Percentiles rank a stretch among this genome's conserved stretches.
These are phyloP conservation scores for Glycine latifolia DNA, from an alignment of 306 rosid genomes.

Conservation along the genomic window DNA sequence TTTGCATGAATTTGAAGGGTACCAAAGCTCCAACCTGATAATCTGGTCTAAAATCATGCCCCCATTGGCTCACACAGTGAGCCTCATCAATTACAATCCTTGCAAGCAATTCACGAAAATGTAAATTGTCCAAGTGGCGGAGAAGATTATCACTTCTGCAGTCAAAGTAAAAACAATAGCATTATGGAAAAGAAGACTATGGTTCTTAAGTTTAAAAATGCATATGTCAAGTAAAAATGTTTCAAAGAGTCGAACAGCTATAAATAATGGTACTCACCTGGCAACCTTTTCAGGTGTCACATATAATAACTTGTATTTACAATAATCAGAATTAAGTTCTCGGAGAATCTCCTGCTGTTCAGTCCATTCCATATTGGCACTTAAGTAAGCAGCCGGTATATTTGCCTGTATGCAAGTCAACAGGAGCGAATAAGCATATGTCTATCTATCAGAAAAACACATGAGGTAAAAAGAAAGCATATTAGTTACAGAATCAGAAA, in stretches of 20 bases:
- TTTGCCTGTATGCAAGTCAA: slow-evolving; percentile 71
- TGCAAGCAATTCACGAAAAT: slow-evolving; percentile 87
- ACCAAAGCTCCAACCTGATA: slow-evolving; percentile 76
- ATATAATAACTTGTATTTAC: slow-evolving; percentile 84
- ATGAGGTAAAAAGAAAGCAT: slow-evolving; percentile 32
- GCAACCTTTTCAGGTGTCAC: slow-evolving; percentile 99
- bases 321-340: slow-evolving; percentile 75
- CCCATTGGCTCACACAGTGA: slow-evolving; percentile 99
- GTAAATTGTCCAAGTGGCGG: slow-evolving; percentile 80
- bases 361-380: slow-evolving; percentile 95
- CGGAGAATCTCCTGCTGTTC: slow-evolving; percentile 94
- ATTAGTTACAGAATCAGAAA: slow-evolving; percentile 34
- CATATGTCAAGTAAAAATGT: slow-evolving; percentile 32
- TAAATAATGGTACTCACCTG: slow-evolving; percentile 60
- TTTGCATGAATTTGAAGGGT: slow-evolving; percentile 34
- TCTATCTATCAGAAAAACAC: slow-evolving; percentile 27
- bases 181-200: slow-evolving; percentile 35
- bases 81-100: slow-evolving; percentile 98
- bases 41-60: slow-evolving; percentile 99
- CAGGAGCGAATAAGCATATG: slow-evolving; percentile 34
- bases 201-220: slow-evolving; percentile 36
- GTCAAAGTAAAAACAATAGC: slow-evolving; percentile 1
- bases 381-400: slow-evolving; percentile 90
- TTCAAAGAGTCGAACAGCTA: slow-evolving; percentile 26
- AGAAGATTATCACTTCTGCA: slow-evolving; percentile 93